Evolutionary conservation across 192 early-diverging fungal genomes (phyloP).

Genomic region (Coemansia sp.): DNA sequence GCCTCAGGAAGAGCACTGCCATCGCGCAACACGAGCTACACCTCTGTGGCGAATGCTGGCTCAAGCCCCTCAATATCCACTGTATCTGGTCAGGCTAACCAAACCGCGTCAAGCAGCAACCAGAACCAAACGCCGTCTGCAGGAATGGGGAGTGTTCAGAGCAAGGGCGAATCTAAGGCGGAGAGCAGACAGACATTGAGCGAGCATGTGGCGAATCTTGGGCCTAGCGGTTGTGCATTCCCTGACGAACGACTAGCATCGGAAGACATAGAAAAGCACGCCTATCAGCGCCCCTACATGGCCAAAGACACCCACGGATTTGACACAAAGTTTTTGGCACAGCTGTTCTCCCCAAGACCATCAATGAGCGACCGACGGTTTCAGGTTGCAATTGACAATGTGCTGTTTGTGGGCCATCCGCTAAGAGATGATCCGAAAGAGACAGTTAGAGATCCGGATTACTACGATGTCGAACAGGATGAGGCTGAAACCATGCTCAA

Average conservation of each 20-base stretch:
- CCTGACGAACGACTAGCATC: not conserved
- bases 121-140: not conserved
- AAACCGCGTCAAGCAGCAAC: conserved; percentile 2
- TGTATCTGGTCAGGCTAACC: conserved; percentile 4
- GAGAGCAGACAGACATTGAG: conserved; percentile 12
- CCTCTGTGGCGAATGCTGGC: conserved; percentile 22
- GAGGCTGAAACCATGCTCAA: conserved; percentile 53
- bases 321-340: conserved; percentile 73
- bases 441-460: conserved; percentile 62
- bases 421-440: conserved; percentile 55
- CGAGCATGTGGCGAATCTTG: not conserved
- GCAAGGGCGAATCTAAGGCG: not conserved
- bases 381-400: conserved; percentile 81
- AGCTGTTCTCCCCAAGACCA: conserved; percentile 84
- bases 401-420: conserved; percentile 82
- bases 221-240: not conserved
- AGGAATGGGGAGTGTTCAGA: not conserved
- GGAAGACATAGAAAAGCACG: not conserved
- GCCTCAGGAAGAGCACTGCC: conserved; percentile 9
- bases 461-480: conserved; percentile 60
- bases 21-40: conserved; percentile 28
- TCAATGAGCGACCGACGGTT: conserved; percentile 80
- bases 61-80: conserved; percentile 15
- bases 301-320: conserved; percentile 63
- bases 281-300: conserved; percentile 13